Evolutionary conservation across 257 asterid species (phyloP).

Genomic region (Solanum medicagineum): DNA sequence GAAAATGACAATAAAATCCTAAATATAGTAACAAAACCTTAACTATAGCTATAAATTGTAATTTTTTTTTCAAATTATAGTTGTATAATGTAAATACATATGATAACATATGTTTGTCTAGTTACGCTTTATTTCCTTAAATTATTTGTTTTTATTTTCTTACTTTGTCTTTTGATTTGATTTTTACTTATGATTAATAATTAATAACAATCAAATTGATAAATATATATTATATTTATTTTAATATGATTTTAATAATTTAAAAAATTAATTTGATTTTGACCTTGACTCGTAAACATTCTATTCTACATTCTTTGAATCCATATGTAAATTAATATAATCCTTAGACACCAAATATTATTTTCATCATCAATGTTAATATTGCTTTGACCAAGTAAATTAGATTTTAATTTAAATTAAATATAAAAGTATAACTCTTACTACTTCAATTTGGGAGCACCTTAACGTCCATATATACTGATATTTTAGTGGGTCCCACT

Average conservation of each 20-base stretch:
- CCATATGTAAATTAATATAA: neutral
- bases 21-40: no score
- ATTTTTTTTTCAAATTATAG: no score
- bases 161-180: neutral
- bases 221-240: neutral
- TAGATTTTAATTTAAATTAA: neutral
- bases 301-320: neutral
- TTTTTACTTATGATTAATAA: neutral
- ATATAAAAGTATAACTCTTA: neutral
- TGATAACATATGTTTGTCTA: no score
- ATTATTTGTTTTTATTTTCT: neutral
- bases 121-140: no score
- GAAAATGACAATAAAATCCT: no score
- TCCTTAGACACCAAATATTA: neutral
- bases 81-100: no score
- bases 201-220: neutral
- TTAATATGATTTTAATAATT: neutral
- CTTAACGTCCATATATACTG: neutral
- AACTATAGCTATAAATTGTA: no score
- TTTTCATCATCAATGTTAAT: neutral
- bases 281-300: neutral
- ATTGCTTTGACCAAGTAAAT: neutral
- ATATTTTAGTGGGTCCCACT: slow-evolving; percentile 1
- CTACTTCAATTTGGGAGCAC: neutral
- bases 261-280: neutral